Conservation (phyloP, 2,329 filamentous ascomycete species). For the Cadophora luteo-olivacea region DNA sequence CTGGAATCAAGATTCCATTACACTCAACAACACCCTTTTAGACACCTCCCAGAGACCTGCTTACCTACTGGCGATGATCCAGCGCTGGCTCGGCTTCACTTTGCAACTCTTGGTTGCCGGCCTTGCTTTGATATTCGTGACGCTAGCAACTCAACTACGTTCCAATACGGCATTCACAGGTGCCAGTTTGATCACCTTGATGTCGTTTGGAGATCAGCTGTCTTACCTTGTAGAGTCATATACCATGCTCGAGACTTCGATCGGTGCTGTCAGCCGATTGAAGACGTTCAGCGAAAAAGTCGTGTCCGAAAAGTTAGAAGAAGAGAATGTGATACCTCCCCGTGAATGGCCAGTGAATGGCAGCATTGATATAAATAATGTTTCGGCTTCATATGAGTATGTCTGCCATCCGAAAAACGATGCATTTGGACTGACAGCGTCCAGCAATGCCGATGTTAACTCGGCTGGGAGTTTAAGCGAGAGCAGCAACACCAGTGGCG, state of each 20-base stretch:
- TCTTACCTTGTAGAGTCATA: neutral
- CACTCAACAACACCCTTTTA: neutral
- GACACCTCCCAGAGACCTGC: neutral
- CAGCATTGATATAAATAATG: no score
- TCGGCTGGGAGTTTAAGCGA: no score
- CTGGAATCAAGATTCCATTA: neutral
- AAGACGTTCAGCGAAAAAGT: constrained; percentile 27
- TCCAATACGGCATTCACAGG: neutral
- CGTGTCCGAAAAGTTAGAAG: constrained; percentile 8
- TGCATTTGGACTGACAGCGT: no score
- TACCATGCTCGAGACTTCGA: neutral
- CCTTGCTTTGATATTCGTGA: neutral
- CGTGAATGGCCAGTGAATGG: constrained; percentile 21
- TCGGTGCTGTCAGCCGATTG: constrained; percentile 20
- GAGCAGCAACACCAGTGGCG: no score
- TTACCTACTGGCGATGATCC: neutral
- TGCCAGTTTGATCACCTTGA: neutral
- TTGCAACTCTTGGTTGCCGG: neutral
- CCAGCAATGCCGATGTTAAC: no score
- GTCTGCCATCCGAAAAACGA: neutral
- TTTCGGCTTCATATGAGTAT: neutral
- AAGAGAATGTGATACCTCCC: constrained; percentile 14
- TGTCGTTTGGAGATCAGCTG: neutral
- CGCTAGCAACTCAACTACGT: neutral
- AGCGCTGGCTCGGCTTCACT: neutral